A percentile compares a stretch with the other conserved stretches of the same genome.
phyloP scores from a whole-genome alignment of 2,329 filamentous ascomycete species.

The Aspergillus quadrilineatus region DNA sequence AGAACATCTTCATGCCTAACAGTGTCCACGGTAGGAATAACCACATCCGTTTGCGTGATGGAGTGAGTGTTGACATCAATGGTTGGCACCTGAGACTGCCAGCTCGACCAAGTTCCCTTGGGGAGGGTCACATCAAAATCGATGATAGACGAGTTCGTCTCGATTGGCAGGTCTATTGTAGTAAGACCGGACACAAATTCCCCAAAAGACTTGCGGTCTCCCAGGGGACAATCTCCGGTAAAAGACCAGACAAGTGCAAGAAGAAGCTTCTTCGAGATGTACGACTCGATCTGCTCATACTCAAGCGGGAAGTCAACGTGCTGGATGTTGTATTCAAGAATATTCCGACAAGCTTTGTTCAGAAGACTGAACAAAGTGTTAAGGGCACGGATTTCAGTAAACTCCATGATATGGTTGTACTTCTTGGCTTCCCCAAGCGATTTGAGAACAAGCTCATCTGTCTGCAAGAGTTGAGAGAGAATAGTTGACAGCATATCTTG shows the following conservation, averaged over 20 bases:
- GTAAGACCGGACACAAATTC: constrained; percentile 79
- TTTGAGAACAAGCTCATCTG: constrained; percentile 76
- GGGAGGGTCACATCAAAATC: constrained; percentile 92
- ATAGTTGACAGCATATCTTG: constrained; percentile 79
- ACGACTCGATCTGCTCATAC: constrained; percentile 83
- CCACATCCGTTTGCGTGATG: constrained; percentile 94
- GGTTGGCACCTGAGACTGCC: constrained; percentile 90
- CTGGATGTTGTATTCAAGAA: constrained; percentile 93
- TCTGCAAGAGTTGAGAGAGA: constrained; percentile 70
- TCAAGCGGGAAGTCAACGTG: constrained; percentile 93
- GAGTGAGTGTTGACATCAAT: constrained; percentile 99
- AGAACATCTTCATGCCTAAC: constrained; percentile 98
- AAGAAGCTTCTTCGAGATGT: constrained; percentile 88
- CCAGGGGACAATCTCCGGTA: constrained; percentile 87
- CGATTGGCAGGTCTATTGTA: constrained; percentile 77
- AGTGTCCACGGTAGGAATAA: constrained; percentile 96
- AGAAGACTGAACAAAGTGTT: constrained; percentile 92
- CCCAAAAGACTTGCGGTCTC: constrained; percentile 84
- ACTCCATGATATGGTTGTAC: constrained; percentile 98
- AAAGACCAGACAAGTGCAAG: constrained; percentile 93
- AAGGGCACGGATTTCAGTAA: constrained; percentile 83
- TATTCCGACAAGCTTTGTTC: constrained; percentile 87
- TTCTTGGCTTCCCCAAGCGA: constrained; percentile 71
- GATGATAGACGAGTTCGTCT: constrained; percentile 79
- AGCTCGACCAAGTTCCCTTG: constrained; percentile 82